These are phyloP conservation scores for Cercospora beticola DNA, from an alignment of 2,329 filamentous ascomycete species.

Conservation along the genomic window DNA sequence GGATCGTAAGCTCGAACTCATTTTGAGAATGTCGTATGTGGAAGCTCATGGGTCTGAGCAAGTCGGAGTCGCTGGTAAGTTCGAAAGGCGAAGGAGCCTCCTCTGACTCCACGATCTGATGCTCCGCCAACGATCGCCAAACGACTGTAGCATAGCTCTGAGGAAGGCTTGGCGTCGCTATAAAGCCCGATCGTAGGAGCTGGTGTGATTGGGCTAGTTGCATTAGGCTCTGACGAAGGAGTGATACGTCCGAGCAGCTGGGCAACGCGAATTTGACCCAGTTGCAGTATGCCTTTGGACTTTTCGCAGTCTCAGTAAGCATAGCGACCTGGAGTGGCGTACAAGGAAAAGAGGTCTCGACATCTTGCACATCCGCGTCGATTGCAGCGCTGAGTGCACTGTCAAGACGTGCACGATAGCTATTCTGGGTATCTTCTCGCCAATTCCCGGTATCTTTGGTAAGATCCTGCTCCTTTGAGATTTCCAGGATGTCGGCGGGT, in stretches of 20 bases:
- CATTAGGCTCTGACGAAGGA: conserved; percentile 47
- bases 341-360: conserved; percentile 56
- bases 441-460: neutral
- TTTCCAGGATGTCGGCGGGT: conserved; percentile 32
- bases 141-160: conserved; percentile 62
- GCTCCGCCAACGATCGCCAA: conserved; percentile 52
- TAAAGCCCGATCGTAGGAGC: conserved; percentile 73
- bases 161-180: conserved; percentile 46
- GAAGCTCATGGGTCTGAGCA: conserved; percentile 63
- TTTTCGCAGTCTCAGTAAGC: conserved; percentile 68
- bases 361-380: conserved; percentile 4
- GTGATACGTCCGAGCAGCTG: conserved; percentile 8
- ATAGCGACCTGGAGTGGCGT: conserved; percentile 76
- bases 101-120: conserved; percentile 34
- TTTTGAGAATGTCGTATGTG: conserved; percentile 48
- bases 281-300: conserved; percentile 70
- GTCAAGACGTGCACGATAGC: conserved; percentile 15
- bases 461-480: neutral
- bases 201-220: conserved; percentile 58
- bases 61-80: conserved; percentile 33
- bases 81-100: conserved; percentile 23
- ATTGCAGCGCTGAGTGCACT: conserved; percentile 8
- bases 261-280: conserved; percentile 66
- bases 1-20: conserved; percentile 46
- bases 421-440: conserved; percentile 4